Evolutionary conservation across 371 early-diverging fungal species (phyloP).

Genomic region (Choanephora cucurbitarum): DNA sequence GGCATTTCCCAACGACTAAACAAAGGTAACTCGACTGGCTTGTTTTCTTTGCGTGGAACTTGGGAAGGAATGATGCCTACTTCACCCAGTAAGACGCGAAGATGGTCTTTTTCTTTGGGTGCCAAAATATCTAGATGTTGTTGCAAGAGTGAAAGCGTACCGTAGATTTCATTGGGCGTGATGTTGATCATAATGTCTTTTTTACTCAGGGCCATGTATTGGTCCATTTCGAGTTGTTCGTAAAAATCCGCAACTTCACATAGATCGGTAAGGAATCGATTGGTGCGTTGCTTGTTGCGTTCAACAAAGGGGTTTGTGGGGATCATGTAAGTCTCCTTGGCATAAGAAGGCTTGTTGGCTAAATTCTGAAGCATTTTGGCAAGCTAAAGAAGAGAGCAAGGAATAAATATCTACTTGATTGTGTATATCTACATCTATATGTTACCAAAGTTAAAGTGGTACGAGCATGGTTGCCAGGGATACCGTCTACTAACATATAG

Average conservation of each 20-base stretch:
- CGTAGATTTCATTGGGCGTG: conserved; percentile 91
- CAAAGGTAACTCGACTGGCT: conserved; percentile 76
- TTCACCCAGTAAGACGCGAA: conserved; percentile 72
- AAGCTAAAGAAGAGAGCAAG: conserved; percentile 44
- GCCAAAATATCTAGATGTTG: conserved; percentile 81
- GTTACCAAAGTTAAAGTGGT: conserved; percentile 74
- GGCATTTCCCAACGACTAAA: conserved; percentile 91
- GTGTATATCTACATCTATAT: no score
- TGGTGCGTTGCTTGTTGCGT: conserved; percentile 82
- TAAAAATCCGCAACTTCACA: conserved; percentile 96
- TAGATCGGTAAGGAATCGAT: conserved; percentile 84
- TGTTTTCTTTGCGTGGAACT: conserved; percentile 81
- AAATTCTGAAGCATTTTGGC: conserved; percentile 95
- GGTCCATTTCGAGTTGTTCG: conserved; percentile 94
- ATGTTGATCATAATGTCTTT: conserved; percentile 86
- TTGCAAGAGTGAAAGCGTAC: conserved; percentile 76
- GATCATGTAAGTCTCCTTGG: conserved; percentile 92
- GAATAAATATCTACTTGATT: no score
- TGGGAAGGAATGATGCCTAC: conserved; percentile 75
- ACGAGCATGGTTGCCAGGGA: conserved; percentile 72
- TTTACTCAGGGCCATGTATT: conserved; percentile 91
- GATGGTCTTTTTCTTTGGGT: conserved; percentile 76
- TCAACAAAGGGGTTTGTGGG: conserved; percentile 89
- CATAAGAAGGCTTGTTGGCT: conserved; percentile 89
- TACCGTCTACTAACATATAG: conserved; percentile 84